Conservation (phyloP, 257 asterid species). For the Nicotiana noctiflora region DNA sequence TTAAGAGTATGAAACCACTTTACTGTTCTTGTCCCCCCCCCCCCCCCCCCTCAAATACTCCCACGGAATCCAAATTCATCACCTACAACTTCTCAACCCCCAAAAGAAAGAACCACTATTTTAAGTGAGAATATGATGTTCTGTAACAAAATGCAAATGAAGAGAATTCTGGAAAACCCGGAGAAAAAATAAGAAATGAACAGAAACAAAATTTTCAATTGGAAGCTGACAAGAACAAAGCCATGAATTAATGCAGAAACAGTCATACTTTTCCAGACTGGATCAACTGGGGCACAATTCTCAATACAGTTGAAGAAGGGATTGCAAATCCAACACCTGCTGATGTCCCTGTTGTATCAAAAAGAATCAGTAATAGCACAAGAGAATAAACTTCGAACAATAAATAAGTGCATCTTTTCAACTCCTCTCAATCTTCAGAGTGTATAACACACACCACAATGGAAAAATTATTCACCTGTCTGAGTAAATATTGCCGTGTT, state of each 20-base stretch:
- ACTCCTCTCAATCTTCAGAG: background rate
- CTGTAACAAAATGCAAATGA: background rate
- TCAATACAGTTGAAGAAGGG: slow-evolving; percentile 81
- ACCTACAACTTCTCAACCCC: background rate
- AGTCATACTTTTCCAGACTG: slow-evolving; percentile 65
- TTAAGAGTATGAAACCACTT: background rate
- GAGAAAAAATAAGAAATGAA: background rate
- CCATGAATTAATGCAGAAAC: background rate
- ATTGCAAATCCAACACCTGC: slow-evolving; percentile 97
- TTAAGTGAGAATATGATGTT: background rate
- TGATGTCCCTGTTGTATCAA: slow-evolving; percentile 62
- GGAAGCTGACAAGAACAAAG: background rate
- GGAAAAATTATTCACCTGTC: slow-evolving; percentile 44
- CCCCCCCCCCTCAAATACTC: background rate
- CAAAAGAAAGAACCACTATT: background rate
- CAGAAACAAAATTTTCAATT: background rate
- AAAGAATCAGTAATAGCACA: background rate
- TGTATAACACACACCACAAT: background rate
- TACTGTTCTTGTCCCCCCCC: background rate
- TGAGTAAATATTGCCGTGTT: slow-evolving; percentile 96
- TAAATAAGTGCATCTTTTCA: background rate
- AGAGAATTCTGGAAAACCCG: background rate
- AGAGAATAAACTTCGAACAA: background rate
- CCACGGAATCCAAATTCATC: background rate
- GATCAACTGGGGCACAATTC: slow-evolving; percentile 92